These are phyloP conservation scores for Yamadazyma ubonensis DNA, from an alignment of 805 yeast genomes.

Conservation along the genomic window DNA sequence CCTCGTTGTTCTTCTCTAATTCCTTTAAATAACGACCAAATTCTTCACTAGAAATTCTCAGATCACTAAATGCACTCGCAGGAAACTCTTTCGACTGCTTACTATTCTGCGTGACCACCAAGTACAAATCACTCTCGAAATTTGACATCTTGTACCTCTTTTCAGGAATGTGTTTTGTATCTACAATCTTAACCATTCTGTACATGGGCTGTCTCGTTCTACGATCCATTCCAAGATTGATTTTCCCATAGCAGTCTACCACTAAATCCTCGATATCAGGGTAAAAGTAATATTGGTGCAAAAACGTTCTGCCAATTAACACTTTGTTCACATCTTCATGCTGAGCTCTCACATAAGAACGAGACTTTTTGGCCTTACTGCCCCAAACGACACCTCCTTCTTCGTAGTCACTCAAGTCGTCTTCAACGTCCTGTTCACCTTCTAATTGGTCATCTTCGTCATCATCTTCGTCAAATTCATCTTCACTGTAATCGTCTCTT, in stretches of 20 bases:
- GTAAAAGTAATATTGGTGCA: slow-evolving; percentile 74
- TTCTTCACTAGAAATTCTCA: slow-evolving; percentile 67
- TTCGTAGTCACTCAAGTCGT: slow-evolving; percentile 28
- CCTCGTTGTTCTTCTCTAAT: slow-evolving; percentile 54
- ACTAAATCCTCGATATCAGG: slow-evolving; percentile 74
- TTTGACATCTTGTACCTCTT: slow-evolving; percentile 44
- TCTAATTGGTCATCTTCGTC: slow-evolving; percentile 43
- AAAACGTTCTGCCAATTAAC: slow-evolving; percentile 73
- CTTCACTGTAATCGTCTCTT: slow-evolving; percentile 35
- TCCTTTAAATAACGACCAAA: slow-evolving; percentile 66
- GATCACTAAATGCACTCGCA: slow-evolving; percentile 78
- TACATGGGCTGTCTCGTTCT: slow-evolving; percentile 65
- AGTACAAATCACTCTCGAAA: slow-evolving; percentile 48
- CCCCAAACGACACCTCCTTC: slow-evolving; percentile 40
- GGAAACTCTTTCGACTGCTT: slow-evolving; percentile 71
- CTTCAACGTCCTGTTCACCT: slow-evolving; percentile 43
- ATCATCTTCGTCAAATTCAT: slow-evolving; percentile 35
- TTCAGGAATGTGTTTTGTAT: slow-evolving; percentile 46
- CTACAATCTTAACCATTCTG: slow-evolving; percentile 80
- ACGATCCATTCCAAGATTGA: slow-evolving; percentile 73
- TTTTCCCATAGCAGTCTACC: slow-evolving; percentile 74
- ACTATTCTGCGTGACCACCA: slow-evolving; percentile 80
- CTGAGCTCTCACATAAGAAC: slow-evolving; percentile 37
- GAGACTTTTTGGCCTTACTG: slow-evolving; percentile 18
- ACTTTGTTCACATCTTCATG: slow-evolving; percentile 68